Evolutionary conservation across 129 eudicot species (phyloP).

Genomic region (Flaveria sonorensis): DNA sequence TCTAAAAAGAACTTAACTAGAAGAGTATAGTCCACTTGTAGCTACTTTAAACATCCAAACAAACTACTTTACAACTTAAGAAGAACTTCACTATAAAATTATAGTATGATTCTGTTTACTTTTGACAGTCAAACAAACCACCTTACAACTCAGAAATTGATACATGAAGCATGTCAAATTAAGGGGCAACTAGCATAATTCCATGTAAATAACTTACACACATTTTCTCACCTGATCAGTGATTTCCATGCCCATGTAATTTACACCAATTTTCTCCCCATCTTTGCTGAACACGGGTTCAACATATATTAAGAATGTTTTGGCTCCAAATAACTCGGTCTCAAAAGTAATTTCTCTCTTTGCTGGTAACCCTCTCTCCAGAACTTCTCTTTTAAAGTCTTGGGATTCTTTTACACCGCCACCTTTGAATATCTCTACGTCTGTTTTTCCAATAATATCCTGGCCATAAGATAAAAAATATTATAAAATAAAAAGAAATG

Average conservation of each 20-base stretch:
- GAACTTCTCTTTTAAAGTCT: conserved; percentile 89
- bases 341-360: conserved; percentile 93
- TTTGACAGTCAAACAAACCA: neutral
- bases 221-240: conserved; percentile 81
- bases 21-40: neutral
- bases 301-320: conserved; percentile 79
- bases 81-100: neutral
- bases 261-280: conserved; percentile 85
- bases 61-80: neutral
- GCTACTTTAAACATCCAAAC: neutral
- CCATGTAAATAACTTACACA: neutral
- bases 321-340: conserved; percentile 79
- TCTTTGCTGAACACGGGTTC: conserved; percentile 89
- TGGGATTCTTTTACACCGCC: conserved; percentile 94
- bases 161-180: conserved; percentile 5
- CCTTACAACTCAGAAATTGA: neutral
- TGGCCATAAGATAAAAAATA: conserved; percentile 22
- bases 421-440: conserved; percentile 81
- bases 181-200: neutral
- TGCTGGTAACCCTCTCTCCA: conserved; percentile 82
- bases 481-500: neutral
- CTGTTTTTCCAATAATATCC: conserved; percentile 97
- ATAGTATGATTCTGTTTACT: neutral
- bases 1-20: neutral
- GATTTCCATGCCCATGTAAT: conserved; percentile 96